Conservation (phyloP, 1,284 basidiomycete genomes). For the Cutaneotrichosporon sp. region DNA sequence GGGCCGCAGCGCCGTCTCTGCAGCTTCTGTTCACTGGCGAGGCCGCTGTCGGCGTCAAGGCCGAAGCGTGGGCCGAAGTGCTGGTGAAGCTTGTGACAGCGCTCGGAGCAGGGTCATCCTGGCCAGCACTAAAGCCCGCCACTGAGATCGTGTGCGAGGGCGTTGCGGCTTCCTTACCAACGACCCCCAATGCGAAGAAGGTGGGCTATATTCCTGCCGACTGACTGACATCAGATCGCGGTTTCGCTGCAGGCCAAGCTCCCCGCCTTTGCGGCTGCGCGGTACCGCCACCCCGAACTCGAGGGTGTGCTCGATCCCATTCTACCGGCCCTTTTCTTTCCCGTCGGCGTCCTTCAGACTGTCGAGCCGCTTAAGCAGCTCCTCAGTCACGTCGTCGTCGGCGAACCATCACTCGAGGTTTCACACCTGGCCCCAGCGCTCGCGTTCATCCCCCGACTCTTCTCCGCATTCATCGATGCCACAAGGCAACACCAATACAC, state of each 20-base stretch:
- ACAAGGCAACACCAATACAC: conserved; percentile 25
- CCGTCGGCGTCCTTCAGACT: conserved; percentile 22
- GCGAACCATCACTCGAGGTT: neutral
- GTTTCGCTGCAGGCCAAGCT: conserved; percentile 19
- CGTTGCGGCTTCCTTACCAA: conserved; percentile 9
- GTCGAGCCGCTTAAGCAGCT: conserved; percentile 20
- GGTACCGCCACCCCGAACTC: conserved; percentile 17
- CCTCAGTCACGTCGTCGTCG: neutral
- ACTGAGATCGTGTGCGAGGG: conserved; percentile 9
- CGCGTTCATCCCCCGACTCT: conserved; percentile 23
- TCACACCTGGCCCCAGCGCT: conserved; percentile 9
- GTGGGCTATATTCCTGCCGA: conserved; percentile 11
- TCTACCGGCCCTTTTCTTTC: conserved; percentile 25
- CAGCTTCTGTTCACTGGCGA: conserved; percentile 15
- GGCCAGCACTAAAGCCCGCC: conserved; percentile 3
- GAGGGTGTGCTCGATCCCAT: conserved; percentile 12
- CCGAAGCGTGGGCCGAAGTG: conserved; percentile 32
- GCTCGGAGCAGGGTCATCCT: neutral
- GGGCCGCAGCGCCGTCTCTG: conserved; percentile 6
- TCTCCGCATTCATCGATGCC: conserved; percentile 22
- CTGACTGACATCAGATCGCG: conserved; percentile 24
- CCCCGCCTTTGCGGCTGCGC: conserved; percentile 19
- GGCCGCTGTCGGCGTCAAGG: conserved; percentile 13
- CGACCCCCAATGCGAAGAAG: conserved; percentile 29
- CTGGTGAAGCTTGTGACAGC: conserved; percentile 20